phyloP scores from a whole-genome alignment of 495 filamentous ascomycete species.

The Daldinia childiae region DNA sequence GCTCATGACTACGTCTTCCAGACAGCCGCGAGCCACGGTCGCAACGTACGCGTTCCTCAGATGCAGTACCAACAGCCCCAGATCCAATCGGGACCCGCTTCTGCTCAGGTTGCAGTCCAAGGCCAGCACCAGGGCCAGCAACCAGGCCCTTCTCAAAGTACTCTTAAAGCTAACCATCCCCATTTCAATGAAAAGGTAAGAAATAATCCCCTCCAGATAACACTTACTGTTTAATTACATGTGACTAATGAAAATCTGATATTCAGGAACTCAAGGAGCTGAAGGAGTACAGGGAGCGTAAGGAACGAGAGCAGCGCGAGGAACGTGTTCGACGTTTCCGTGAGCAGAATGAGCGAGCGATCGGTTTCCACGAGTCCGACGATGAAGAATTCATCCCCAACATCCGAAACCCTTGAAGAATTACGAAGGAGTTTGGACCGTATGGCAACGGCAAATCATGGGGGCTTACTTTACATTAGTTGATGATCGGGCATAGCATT shows the following conservation, averaged over 20 bases:
- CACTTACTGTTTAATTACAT: background rate
- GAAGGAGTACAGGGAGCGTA: background rate
- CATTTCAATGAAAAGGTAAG: background rate
- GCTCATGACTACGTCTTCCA: no score
- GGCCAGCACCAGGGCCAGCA: background rate
- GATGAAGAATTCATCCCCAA: conserved; percentile 20
- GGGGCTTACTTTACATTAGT: background rate
- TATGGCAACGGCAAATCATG: background rate
- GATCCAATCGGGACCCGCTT: no score
- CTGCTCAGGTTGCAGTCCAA: background rate
- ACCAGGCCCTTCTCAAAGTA: background rate
- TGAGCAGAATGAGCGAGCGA: conserved; percentile 6
- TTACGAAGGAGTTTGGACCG: background rate
- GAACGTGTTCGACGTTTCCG: background rate
- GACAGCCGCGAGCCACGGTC: no score
- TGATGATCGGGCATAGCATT: background rate
- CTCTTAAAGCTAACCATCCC: background rate
- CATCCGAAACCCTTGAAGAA: background rate
- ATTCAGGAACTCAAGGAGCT: background rate
- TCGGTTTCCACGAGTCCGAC: conserved; percentile 7
- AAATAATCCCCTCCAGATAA: background rate
- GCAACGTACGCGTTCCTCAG: no score
- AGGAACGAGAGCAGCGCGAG: background rate
- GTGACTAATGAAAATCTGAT: background rate
- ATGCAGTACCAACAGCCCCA: no score